Evolutionary conservation across 495 filamentous ascomycete genomes (phyloP).

Genomic region (Neurospora sp.): DNA sequence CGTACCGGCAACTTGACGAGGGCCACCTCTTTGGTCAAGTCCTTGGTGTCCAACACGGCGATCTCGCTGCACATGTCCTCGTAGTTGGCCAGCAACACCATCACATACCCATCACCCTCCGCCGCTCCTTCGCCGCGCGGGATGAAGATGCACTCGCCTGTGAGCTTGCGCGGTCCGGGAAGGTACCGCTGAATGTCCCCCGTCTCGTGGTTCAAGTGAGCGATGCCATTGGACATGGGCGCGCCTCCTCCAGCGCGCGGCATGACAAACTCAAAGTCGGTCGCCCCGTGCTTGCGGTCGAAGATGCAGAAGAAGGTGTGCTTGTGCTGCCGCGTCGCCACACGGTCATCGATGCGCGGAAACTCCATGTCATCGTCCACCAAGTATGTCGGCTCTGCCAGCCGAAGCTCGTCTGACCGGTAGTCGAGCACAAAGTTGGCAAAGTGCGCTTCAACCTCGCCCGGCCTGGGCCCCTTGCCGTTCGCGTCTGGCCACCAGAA

Average conservation of each 20-base stretch:
- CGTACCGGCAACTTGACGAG: slow-evolving; percentile 3
- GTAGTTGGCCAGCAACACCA: slow-evolving; percentile 38
- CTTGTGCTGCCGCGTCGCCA: slow-evolving; percentile 30
- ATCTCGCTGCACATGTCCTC: slow-evolving; percentile 7
- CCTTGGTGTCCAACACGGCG: slow-evolving; percentile 6
- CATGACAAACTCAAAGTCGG: slow-evolving; percentile 30
- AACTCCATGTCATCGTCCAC: slow-evolving; percentile 38
- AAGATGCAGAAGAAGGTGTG: slow-evolving; percentile 40
- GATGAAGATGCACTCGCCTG: slow-evolving; percentile 45
- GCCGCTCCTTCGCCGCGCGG: slow-evolving; percentile 22
- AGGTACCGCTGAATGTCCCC: slow-evolving; percentile 25
- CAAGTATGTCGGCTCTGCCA: slow-evolving; percentile 16
- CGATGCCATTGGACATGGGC: slow-evolving; percentile 27
- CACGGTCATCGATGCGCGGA: slow-evolving; percentile 44
- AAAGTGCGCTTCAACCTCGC: slow-evolving; percentile 6
- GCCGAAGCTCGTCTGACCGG: slow-evolving; percentile 14
- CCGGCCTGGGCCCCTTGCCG: slow-evolving; percentile 14
- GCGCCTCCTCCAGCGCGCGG: slow-evolving; percentile 22
- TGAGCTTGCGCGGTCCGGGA: slow-evolving; percentile 30
- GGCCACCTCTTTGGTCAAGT: slow-evolving; percentile 3
- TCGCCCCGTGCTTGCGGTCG: slow-evolving; percentile 21
- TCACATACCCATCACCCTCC: slow-evolving; percentile 43
- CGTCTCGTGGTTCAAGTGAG: slow-evolving; percentile 15
- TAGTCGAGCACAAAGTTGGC: slow-evolving; percentile 33
- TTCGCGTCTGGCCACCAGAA: slow-evolving; percentile 39